Conservation (phyloP, 23 red algal genomes). For the Gracilariopsis chorda region DNA sequence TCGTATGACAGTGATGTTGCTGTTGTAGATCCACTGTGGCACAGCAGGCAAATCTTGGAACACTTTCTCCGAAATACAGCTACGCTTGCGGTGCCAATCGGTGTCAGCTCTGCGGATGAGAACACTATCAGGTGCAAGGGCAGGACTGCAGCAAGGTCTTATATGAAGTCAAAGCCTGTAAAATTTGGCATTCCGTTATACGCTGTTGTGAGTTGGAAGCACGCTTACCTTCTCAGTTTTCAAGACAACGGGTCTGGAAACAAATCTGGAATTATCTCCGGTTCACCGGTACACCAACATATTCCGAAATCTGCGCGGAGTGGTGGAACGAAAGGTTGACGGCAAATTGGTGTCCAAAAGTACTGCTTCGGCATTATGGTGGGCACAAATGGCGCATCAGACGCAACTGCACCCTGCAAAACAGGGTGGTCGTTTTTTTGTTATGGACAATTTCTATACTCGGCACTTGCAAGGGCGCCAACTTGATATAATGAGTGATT, state of each 20-base stretch:
- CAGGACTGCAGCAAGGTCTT: neutral
- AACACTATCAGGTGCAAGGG: neutral
- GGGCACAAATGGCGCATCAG: neutral
- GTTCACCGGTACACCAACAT: neutral
- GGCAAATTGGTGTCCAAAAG: neutral
- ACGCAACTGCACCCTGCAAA: neutral
- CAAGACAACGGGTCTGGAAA: neutral
- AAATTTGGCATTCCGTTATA: neutral
- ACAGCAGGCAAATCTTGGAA: neutral
- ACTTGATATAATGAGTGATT: neutral
- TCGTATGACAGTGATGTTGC: neutral
- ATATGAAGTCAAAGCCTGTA: slow-evolving; percentile 9
- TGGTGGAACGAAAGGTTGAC: neutral
- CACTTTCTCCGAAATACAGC: neutral
- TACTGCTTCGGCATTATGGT: neutral
- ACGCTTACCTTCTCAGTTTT: neutral
- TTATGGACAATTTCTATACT: neutral
- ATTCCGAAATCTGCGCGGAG: neutral
- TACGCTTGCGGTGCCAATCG: neutral
- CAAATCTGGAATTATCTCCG: neutral
- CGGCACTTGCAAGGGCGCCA: neutral
- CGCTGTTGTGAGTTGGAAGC: neutral
- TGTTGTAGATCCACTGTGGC: neutral
- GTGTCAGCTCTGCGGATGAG: neutral
- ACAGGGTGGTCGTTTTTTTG: neutral